Evolutionary conservation across 768 basidiomycete species (phyloP).

Genomic region (Nevesoporus exiguus): DNA sequence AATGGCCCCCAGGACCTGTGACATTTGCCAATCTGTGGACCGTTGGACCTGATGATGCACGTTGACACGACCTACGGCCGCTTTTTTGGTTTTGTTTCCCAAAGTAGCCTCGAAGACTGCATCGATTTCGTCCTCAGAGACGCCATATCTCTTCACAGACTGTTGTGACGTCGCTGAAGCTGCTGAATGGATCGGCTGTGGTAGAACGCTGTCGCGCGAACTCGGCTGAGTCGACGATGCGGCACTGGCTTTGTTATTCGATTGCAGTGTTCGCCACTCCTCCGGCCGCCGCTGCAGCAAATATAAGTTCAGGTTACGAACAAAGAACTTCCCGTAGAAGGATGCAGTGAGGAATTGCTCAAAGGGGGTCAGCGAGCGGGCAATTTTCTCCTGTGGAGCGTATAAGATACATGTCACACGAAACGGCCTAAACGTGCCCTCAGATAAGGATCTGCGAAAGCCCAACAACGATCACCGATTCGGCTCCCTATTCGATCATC

Average conservation of each 20-base stretch:
- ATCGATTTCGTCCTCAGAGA: conserved; percentile 68
- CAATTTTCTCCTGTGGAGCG: conserved; percentile 79
- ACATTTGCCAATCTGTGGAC: conserved; percentile 38
- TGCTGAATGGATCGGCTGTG: not conserved
- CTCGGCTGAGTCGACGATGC: conserved; percentile 16
- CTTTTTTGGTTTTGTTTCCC: conserved; percentile 59
- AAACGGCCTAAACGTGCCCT: conserved; percentile 49
- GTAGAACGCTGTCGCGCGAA: conserved; percentile 7
- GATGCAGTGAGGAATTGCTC: conserved; percentile 72
- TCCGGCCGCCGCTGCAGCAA: conserved; percentile 75
- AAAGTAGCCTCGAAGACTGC: conserved; percentile 57
- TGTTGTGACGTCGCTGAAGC: conserved; percentile 25
- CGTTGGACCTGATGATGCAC: conserved; percentile 13
- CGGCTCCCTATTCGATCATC: conserved; percentile 90
- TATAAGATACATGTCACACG: conserved; percentile 5
- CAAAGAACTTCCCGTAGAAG: conserved; percentile 86
- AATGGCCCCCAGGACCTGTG: conserved; percentile 58
- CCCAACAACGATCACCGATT: conserved; percentile 90
- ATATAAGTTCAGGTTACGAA: conserved; percentile 71
- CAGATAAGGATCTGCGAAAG: conserved; percentile 85
- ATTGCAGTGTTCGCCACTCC: conserved; percentile 79
- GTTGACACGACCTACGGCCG: conserved; percentile 35
- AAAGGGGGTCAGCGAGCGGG: conserved; percentile 68
- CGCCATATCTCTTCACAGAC: conserved; percentile 43
- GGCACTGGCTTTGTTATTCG: conserved; percentile 32